phyloP scores from a whole-genome alignment of 148 eudicot genomes.

The Rhododendron williamsianum region DNA sequence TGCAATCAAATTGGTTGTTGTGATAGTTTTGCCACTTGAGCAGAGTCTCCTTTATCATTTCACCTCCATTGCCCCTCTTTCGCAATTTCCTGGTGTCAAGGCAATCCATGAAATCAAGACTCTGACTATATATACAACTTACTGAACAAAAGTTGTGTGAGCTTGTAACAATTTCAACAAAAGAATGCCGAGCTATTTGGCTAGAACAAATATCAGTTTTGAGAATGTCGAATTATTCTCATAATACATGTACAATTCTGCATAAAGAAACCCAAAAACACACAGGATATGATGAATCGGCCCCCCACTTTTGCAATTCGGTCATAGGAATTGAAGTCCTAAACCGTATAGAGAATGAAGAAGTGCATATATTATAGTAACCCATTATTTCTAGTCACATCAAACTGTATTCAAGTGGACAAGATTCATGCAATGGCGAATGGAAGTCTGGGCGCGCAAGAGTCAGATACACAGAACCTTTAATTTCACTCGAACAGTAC shows the following conservation, averaged over 20 bases:
- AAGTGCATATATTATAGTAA: neutral
- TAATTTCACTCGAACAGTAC: no score
- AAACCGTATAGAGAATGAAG: neutral
- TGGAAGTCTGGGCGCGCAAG: neutral
- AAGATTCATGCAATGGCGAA: neutral
- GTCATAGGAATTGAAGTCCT: neutral
- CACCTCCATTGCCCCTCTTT: neutral
- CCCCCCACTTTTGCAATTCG: no score
- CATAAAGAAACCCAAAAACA: no score
- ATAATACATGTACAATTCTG: neutral
- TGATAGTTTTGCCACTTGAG: conserved; percentile 55
- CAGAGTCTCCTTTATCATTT: conserved; percentile 31
- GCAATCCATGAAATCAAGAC: neutral
- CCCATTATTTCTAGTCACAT: neutral
- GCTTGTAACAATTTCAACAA: neutral
- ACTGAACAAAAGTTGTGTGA: neutral
- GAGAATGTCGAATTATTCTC: neutral
- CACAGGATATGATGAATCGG: no score
- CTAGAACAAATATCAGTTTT: neutral
- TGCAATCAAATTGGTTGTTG: conserved; percentile 23
- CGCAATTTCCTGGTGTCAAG: neutral
- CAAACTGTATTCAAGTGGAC: neutral
- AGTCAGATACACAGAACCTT: no score
- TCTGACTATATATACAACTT: neutral
- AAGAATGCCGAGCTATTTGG: neutral